Percentiles rank a stretch among this genome's conserved stretches.
Evolutionary conservation across 2,329 filamentous ascomycete species (phyloP).

Genomic region (Penicillium digitatum): DNA sequence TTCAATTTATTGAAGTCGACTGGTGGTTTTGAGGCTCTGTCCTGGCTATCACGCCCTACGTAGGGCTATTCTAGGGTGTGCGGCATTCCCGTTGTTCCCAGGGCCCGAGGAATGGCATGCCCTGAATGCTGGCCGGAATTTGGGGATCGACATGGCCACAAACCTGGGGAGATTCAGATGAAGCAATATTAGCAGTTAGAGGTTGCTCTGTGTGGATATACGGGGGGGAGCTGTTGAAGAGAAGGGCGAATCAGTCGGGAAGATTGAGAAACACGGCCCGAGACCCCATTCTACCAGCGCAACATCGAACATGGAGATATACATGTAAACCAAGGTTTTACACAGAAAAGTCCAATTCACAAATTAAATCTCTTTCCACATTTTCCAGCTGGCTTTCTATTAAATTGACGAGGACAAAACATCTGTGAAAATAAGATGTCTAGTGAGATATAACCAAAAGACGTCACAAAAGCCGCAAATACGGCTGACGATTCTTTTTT

Average conservation of each 20-base stretch:
- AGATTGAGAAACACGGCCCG: background rate
- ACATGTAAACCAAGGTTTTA: too few species aligned
- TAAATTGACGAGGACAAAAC: too few species aligned
- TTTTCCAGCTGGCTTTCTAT: too few species aligned
- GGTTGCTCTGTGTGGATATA: background rate
- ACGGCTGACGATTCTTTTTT: too few species aligned
- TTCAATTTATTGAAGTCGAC: background rate
- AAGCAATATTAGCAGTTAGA: background rate
- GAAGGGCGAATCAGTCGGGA: background rate
- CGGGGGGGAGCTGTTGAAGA: background rate
- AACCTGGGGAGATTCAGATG: background rate
- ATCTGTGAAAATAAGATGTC: too few species aligned
- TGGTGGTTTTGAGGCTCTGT: background rate
- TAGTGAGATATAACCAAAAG: too few species aligned
- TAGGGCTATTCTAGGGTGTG: constrained; percentile 13
- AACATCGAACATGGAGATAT: too few species aligned
- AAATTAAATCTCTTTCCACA: too few species aligned
- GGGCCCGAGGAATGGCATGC: constrained; percentile 20
- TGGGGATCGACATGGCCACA: constrained; percentile 7
- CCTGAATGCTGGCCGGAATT: constrained; percentile 26
- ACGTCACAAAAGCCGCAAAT: too few species aligned
- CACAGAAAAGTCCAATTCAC: too few species aligned
- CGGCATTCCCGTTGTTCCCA: constrained; percentile 18
- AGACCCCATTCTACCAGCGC: background rate
- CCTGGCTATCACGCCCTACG: background rate